Percentiles rank a stretch among this genome's conserved stretches.
These are phyloP conservation scores for Ceratocystiopsis minuta DNA, from an alignment of 2,329 filamentous ascomycete genomes.

Conservation along the genomic window DNA sequence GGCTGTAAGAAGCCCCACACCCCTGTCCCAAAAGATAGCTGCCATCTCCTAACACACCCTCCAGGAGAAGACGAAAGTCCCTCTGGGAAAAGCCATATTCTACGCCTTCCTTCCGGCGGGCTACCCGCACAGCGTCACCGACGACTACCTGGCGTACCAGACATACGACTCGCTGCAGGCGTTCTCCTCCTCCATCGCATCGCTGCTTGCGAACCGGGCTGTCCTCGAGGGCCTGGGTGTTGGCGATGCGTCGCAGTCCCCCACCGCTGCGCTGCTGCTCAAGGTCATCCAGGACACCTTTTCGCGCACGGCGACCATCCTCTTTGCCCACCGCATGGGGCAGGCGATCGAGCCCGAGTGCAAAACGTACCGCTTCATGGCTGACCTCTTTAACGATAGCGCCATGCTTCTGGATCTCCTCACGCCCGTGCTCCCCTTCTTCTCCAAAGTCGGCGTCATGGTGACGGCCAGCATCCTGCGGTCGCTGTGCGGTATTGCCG, in stretches of 20 bases:
- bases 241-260: slow-evolving; percentile 59
- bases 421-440: slow-evolving; percentile 49
- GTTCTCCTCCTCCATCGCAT: slow-evolving; percentile 67
- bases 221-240: slow-evolving; percentile 69
- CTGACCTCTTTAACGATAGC: slow-evolving; percentile 75
- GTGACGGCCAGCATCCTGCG: slow-evolving; percentile 32
- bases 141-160: slow-evolving; percentile 64
- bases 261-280: slow-evolving; percentile 65
- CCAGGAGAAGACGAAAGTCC: slow-evolving; percentile 19
- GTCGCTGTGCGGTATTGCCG: slow-evolving; percentile 71
- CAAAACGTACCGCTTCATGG: slow-evolving; percentile 74
- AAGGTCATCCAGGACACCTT: slow-evolving; percentile 69
- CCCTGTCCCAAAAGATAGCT: too few species aligned
- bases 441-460: slow-evolving; percentile 30
- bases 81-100: slow-evolving; percentile 24
- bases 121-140: slow-evolving; percentile 73
- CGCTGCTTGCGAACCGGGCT: slow-evolving; percentile 62
- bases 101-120: slow-evolving; percentile 73
- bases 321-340: slow-evolving; percentile 69
- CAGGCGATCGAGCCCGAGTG: slow-evolving; percentile 76
- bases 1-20: slow-evolving; percentile 10
- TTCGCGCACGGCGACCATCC: slow-evolving; percentile 65
- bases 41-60: neutral
- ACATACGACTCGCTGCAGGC: slow-evolving; percentile 62
- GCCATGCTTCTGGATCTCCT: slow-evolving; percentile 75